Evolutionary conservation across 768 basidiomycete genomes (phyloP).

Genomic region (Baorangia bicolor): DNA sequence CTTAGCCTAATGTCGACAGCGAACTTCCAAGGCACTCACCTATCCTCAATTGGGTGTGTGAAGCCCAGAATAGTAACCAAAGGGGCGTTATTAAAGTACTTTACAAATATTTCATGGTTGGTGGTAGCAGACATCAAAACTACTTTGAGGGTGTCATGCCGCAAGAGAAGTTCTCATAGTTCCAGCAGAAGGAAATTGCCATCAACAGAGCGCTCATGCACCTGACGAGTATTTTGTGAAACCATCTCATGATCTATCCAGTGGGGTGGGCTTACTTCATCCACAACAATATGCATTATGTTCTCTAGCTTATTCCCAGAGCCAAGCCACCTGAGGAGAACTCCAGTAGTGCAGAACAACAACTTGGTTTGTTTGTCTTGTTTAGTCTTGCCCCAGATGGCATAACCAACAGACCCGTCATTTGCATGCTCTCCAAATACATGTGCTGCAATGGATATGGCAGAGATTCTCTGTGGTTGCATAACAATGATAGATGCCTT

Average conservation of each 20-base stretch:
- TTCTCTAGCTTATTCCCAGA: slow-evolving; percentile 66
- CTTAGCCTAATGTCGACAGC: background rate
- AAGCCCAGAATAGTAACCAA: slow-evolving; percentile 82
- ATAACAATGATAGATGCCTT: slow-evolving; percentile 78
- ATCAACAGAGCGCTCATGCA: slow-evolving; percentile 90
- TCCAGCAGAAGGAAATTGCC: slow-evolving; percentile 87
- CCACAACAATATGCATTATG: slow-evolving; percentile 84
- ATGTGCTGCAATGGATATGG: slow-evolving; percentile 83
- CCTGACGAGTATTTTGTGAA: slow-evolving; percentile 41
- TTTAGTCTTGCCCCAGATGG: slow-evolving; percentile 84
- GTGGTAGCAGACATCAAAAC: slow-evolving; percentile 95
- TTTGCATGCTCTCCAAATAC: slow-evolving; percentile 79
- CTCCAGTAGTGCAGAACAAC: slow-evolving; percentile 92
- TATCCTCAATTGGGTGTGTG: slow-evolving; percentile 73
- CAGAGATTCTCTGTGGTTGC: slow-evolving; percentile 87
- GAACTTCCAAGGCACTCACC: slow-evolving; percentile 40
- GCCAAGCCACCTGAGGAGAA: slow-evolving; percentile 79
- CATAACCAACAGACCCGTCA: slow-evolving; percentile 82
- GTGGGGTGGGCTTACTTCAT: slow-evolving; percentile 60
- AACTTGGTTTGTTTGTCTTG: slow-evolving; percentile 66
- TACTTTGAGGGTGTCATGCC: slow-evolving; percentile 68
- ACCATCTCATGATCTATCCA: background rate
- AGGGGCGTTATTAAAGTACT: slow-evolving; percentile 82
- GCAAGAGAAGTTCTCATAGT: slow-evolving; percentile 68
- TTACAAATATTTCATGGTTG: slow-evolving; percentile 80